Base-by-base conservation (phyloP, 192 early-diverging fungal genomes). In the Backusella westeae region DNA sequence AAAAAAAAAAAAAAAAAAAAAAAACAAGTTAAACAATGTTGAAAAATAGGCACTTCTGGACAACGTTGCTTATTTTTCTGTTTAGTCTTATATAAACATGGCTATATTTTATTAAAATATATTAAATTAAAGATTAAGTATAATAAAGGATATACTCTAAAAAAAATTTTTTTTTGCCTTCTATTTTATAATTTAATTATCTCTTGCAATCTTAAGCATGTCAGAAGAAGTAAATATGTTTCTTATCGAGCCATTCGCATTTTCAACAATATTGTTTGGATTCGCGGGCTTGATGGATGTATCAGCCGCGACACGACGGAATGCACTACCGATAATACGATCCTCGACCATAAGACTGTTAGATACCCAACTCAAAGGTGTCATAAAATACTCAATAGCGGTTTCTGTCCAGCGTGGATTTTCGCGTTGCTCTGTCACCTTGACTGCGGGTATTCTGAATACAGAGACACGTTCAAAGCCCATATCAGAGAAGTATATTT, bases 401-500 rank as follows among this genome's bases (percentile, higher is more conserved):
- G 34, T 74, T 34, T 17, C 34, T 15, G 26, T 75, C 80, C 6
- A 12, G 10, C 56, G 56, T 29, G 56, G 56, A 8, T 1, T 14
- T 63, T 63, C 56, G 9, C 56, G 23, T 10, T 63, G 23, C 9
- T 63, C 56, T 63, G 56, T 63, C 8, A 63, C 56, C 10, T 63
- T 63, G 26, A 63, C 56, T 3, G 23, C 5, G 12, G 56, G 56
- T 1, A 10, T 1, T 63, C 21, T 63, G 26, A 63, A 63, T 29
- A 63, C 56, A 29, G 56, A 63, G 9, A 26, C 56, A 29, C 56
- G 23, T n/a, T 63, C 56, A 63, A 63, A 63, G 10, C 26, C 56
- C 29, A 63, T 23, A 12, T 29, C 23, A 36, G 80, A 78, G 32
- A 94, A 71, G 29, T 85, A 89, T 14, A 89, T 78, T 75, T 95